Conservation (phyloP, 139 green algal genomes). For the Volvox reticuliferus region DNA sequence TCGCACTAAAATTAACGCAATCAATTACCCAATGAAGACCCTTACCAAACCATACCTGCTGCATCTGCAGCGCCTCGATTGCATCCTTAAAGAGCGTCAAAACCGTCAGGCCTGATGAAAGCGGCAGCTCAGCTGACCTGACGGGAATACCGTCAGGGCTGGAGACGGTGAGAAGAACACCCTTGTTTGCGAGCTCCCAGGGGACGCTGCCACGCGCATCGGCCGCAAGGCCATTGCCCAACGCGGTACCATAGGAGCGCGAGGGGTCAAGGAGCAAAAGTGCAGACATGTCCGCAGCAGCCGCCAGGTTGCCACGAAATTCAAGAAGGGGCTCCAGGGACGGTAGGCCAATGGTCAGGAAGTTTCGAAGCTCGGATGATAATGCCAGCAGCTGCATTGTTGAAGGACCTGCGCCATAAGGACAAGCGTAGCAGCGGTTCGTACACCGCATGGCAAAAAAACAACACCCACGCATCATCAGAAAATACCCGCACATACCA, state of each 20-base stretch:
- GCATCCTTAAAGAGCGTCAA: slow-evolving; percentile 25
- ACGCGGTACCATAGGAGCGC: not conserved
- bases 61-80: not conserved
- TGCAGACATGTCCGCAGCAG: not conserved
- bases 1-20: too few relatives aligned
- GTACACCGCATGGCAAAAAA: too few relatives aligned
- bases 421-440: not conserved
- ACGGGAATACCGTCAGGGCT: too few relatives aligned
- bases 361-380: not conserved
- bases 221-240: not conserved
- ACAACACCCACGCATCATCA: too few relatives aligned
- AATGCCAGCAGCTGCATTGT: slow-evolving; percentile 15
- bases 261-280: slow-evolving; percentile 8
- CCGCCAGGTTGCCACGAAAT: not conserved
- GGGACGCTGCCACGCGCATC: slow-evolving; percentile 22
- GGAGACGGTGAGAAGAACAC: not conserved
- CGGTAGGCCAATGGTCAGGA: not conserved
- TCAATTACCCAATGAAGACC: too few relatives aligned
- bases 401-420: slow-evolving; percentile 7
- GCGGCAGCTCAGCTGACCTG: not conserved
- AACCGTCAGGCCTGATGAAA: not conserved
- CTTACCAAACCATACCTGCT: slow-evolving; percentile 22
- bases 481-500: not conserved
- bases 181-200: slow-evolving; percentile 17
- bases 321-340: slow-evolving; percentile 6